These are phyloP conservation scores for Ustilago curta DNA, from an alignment of 1,284 basidiomycete genomes.

Conservation along the genomic window DNA sequence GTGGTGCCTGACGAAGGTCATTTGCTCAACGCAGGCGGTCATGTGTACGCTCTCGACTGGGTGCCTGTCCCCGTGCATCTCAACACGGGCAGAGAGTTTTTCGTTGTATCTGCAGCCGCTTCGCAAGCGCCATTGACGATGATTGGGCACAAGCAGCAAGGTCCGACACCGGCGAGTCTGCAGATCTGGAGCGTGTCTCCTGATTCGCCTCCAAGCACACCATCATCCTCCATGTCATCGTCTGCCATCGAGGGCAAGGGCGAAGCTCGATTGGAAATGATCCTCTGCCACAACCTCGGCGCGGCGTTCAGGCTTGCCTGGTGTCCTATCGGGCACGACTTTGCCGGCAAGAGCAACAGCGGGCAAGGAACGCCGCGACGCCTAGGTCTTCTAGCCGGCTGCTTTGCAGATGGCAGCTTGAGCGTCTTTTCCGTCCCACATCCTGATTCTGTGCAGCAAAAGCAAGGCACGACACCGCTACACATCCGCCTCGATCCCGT, in stretches of 20 bases:
- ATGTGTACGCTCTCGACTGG: constrained; percentile 56
- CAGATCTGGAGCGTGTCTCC: constrained; percentile 56
- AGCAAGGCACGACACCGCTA: constrained; percentile 1
- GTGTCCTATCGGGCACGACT: constrained; percentile 44
- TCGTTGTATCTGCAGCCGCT: constrained; percentile 37
- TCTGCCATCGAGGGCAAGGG: constrained; percentile 16
- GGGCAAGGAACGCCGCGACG: neutral
- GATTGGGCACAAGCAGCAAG: constrained; percentile 23
- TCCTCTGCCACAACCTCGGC: constrained; percentile 38
- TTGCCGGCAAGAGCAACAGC: neutral
- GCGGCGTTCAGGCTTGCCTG: constrained; percentile 37
- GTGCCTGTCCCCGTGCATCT: constrained; percentile 45
- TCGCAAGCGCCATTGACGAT: constrained; percentile 23
- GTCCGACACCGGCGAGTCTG: constrained; percentile 21
- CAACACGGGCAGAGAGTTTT: constrained; percentile 43
- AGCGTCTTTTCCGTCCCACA: constrained; percentile 44
- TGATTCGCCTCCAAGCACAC: neutral
- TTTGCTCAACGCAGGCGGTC: constrained; percentile 47
- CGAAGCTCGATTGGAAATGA: constrained; percentile 38
- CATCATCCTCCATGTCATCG: neutral
- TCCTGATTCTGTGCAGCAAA: constrained; percentile 8
- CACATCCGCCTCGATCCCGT: constrained; percentile 35
- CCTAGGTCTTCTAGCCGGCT: constrained; percentile 45
- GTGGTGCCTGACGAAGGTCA: constrained; percentile 43
- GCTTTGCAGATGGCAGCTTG: constrained; percentile 46